Base-by-base conservation (phyloP, 371 early-diverging fungal genomes). In the Syncephalis plumigaleata region DNA sequence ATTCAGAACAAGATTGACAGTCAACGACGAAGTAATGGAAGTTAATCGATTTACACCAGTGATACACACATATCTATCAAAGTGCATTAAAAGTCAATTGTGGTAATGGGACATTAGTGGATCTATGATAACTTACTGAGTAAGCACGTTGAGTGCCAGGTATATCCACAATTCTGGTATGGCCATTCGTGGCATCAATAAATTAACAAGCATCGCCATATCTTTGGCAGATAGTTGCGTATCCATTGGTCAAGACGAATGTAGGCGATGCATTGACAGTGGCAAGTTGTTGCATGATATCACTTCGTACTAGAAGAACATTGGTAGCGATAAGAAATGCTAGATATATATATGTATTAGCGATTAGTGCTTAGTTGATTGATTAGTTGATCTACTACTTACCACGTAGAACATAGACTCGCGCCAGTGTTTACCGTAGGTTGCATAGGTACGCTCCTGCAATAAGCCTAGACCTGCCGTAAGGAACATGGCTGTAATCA, bases 381-480 rank as follows among this genome's bases (percentile, higher is more conserved):
- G n/a, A 15, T 38, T 20, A 45, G 42, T 49, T 21, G 36, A 27
- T 42, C n/a, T 45, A 24, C 13, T 9, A 15, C 61, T 54, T 70
- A 79, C 80, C 7, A 80, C 84, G 52, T 88, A 91, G 53, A 91
- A 91, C 31, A 91, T 59, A 0, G 84, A 86, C 56, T 91, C 92
- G 22, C 82, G 68, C 92, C 92, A 91, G 42, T 82, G 73, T 21
- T 81, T 75, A 13, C 87, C 85, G 50, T 84, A 87, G 45, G 70
- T 75, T 17, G 60, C 59, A 50, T 90, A 90, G 3, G 84, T 85
- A 0, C 68, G 49, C 54, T 91, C 90, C 57, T 91, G 92, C 38
- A 76, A 68, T 26, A 87, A 61, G 0, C 92, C 92, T 61, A 91
- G 71, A 20, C 83, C 52, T 36, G 86, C 81, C 1, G 87, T 77